Evolutionary conservation across 495 filamentous ascomycete genomes (phyloP), one percentile per base, ranked within the genome.

Genomic region (Daldinia loculata): DNA sequence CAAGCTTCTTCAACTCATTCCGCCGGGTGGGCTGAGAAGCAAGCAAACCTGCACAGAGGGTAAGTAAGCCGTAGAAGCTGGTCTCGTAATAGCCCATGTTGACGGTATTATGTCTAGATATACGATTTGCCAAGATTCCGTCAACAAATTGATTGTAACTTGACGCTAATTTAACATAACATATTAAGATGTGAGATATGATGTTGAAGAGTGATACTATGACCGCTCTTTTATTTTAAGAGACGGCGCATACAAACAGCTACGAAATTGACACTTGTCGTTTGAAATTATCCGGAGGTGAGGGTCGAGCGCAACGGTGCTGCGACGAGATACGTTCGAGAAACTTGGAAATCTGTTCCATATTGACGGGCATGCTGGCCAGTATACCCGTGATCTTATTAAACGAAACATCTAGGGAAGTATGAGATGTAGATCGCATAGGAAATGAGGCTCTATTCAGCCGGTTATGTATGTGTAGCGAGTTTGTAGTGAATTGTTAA

Each of bases 271-370:
- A 75, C 72, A 77, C 75, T 73, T 77, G 75, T 77, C 64, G 67
- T 75, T 77, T 77, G 58, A 53, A 61, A 75, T 77, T 77, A 77
- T 56, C 75, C 75, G 75, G 75, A 60, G n/a, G 39, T 41, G 61
- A 66, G 61, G 72, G 72, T 65, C 66, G 74, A 74, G 72, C 72
- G 64, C 39, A 34, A 56, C 61, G 38, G 38, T 27, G 55, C 60
- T 74, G 72, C 60, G 72, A 74, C 72, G 52, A 68, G 24, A 66
- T 38, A 27, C 38, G 66, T 72, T 61, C 43, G 67, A 66, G 61
- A 65, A 24, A 65, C 34, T 39, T 62, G 62, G 43, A 32, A 38
- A 34, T 15, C 4, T 67, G 67, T 58, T 59, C 66, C 71, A 67
- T 73, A 50, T 67, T 70, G 66, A 63, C 36, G 48, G 48, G 27